Conservation (phyloP, 2,329 filamentous ascomycete genomes). For the Graphiopsis chlorocephala region DNA sequence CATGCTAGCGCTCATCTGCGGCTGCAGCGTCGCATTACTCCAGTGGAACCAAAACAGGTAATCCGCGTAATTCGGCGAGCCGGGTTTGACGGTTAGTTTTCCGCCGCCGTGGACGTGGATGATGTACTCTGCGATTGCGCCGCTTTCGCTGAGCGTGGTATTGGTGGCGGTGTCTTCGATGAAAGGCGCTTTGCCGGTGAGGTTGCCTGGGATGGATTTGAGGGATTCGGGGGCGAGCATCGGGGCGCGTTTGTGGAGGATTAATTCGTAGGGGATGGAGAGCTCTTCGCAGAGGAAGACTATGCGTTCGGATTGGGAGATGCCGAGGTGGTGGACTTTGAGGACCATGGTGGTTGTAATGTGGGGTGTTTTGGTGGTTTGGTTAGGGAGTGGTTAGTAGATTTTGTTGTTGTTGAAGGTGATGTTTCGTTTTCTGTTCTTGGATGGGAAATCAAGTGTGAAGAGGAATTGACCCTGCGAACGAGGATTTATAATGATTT, state of each 20-base stretch:
- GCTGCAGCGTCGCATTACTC: constrained; percentile 40
- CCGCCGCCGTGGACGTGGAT: constrained; percentile 52
- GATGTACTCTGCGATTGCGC: constrained; percentile 63
- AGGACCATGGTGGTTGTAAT: constrained; percentile 35
- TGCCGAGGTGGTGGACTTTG: constrained; percentile 36
- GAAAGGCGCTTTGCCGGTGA: constrained; percentile 57
- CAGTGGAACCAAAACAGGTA: constrained; percentile 61
- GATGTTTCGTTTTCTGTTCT: neutral
- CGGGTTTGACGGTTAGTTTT: constrained; percentile 46
- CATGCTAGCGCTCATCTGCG: constrained; percentile 35
- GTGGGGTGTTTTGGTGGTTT: neutral
- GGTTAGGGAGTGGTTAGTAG: neutral
- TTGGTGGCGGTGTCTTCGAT: constrained; percentile 53
- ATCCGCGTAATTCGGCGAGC: constrained; percentile 53
- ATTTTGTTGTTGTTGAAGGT: neutral
- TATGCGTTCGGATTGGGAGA: constrained; percentile 62
- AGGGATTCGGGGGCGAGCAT: constrained; percentile 29
- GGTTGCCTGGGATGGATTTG: constrained; percentile 32
- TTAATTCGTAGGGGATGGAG: constrained; percentile 51
- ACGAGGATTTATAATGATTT: neutral
- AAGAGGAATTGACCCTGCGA: neutral
- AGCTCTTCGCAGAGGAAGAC: constrained; percentile 65
- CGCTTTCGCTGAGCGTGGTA: constrained; percentile 57
- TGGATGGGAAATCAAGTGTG: neutral
- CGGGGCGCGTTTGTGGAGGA: constrained; percentile 47